Conservation (phyloP, 345 rosid genomes). For the Atalantia buxifolia region DNA sequence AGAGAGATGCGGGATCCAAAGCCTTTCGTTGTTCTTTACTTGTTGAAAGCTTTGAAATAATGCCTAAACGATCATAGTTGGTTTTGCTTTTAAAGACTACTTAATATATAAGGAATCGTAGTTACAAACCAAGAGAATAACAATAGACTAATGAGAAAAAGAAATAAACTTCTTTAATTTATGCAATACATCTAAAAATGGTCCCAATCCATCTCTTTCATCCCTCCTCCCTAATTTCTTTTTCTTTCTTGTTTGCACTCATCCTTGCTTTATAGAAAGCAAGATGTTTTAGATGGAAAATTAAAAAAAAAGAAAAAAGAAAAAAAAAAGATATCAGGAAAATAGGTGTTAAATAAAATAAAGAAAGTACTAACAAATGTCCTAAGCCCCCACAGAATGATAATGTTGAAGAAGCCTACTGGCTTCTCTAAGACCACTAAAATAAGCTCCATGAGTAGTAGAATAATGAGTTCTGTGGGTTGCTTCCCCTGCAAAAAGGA, state of each 20-base stretch:
- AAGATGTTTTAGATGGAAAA: slow-evolving; percentile 24
- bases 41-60: slow-evolving; percentile 12
- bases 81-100: slow-evolving; percentile 29
- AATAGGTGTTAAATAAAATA: slow-evolving; percentile 28
- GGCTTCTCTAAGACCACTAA: slow-evolving; percentile 95
- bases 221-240: slow-evolving; percentile 9
- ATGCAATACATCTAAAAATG: slow-evolving; percentile 43
- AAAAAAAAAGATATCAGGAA: slow-evolving; percentile 8
- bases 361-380: slow-evolving; percentile 21
- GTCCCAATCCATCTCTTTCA: slow-evolving; percentile 41
- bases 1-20: slow-evolving; percentile 43
- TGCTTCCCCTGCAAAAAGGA: slow-evolving; percentile 97
- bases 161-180: slow-evolving; percentile 43
- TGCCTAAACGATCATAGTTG: slow-evolving; percentile 23
- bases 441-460: slow-evolving; percentile 96
- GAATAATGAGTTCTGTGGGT: slow-evolving; percentile 97
- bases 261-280: slow-evolving; percentile 24
- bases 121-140: slow-evolving; percentile 18
- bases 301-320: not conserved
- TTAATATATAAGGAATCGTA: slow-evolving; percentile 13
- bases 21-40: slow-evolving; percentile 26
- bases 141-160: slow-evolving; percentile 21
- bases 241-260: slow-evolving; percentile 6
- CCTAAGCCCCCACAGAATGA: slow-evolving; percentile 47
- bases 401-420: slow-evolving; percentile 91